Base-by-base conservation (phyloP, 768 basidiomycete genomes). In the Boletus sp. region DNA sequence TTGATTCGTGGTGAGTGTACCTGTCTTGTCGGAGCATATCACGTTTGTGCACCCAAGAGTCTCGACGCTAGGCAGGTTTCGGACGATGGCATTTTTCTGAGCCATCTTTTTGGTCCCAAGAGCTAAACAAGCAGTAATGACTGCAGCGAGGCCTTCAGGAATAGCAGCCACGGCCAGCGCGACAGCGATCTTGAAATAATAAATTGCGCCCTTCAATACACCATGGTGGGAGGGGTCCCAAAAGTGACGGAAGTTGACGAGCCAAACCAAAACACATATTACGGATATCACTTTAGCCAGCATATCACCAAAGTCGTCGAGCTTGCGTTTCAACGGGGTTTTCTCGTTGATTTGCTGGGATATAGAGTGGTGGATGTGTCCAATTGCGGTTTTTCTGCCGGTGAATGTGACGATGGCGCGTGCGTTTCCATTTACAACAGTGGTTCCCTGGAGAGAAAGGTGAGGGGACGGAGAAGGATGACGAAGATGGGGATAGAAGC, bases 21-120 rank as follows among this genome's bases (percentile, higher is more conserved):
- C 95, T 25, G 96, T 99, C 79, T 99, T 99, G 75, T 99, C 96
- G 4, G 93, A 95, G 71, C 96, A 99, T 62, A 99, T 98, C 46
- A 99, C 93, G 68, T 97, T 98, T 40, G 95, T 97, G 76, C 94
- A 95, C 1, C 96, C 96, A 7, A 99, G 79, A 37, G 96, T 98
- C 75, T 99, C 96, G 32, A 99, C 97, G 58, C 90, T 93, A 8
- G 96, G 97, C 58, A 99, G 76, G 71, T 96, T 95, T 63, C 95
- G 78, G 50, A 99, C 96, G 64, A 99, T 99, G 2, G 96, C 96
- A 58, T 98, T 97, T 75, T 95, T 90, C 77, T 97, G 90, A 1
- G 96, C 95, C 96, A 99, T 99, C 73, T 97, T 98, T 77, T 97
- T 94, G 17, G 96, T 98, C 19, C 96, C 97, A 14, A 99, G 79